Base-by-base conservation (phyloP, 1,139 yeast species). In the Candida tetrigidarum region DNA sequence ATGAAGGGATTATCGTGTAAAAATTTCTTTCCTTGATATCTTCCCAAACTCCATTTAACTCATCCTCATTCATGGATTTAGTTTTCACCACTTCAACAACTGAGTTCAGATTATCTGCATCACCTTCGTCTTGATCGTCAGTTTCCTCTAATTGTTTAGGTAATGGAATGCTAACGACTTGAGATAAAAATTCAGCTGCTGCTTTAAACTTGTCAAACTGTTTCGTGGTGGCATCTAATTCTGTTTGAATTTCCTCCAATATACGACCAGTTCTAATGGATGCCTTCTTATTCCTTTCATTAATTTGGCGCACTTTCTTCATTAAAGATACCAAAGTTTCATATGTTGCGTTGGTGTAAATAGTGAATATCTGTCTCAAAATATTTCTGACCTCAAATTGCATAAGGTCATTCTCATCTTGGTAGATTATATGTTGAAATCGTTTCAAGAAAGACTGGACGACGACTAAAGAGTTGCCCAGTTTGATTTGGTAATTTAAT, bases 221-320 rank as follows among this genome's bases (percentile, higher is more conserved):
- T 1, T 64, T 66, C 11, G 62, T 55, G 18, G 72, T 49, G 10
- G 60, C 65, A 14, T 78, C 78, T 36, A 77, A 63, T 40, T 71
- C 76, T 1, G 59, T 64, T 36, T 74, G 71, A 33, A 74, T 64
- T 37, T 81, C 84, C 30, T 84, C 89, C 22, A 80, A 62, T 4
- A 80, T 61, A 51, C 76, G 78, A 23, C 96, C 96, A 2, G 86
- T 81, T 54, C 86, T 74, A 43, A 86, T 77, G 41, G 85, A 81
- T 1, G 84, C 79, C 44, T 74, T 76, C 44, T 74, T 74, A 50
- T 78, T 80, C 35, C 70, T 69, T 18, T 64, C 59, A 12, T 66
- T 67, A 22, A 74, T 57, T 19, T 66, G 66, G 18, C 60, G 57
- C 1, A 78, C 60, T 15, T 61, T 57, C 23, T 61, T 58, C 43